Conservation (phyloP, 192 early-diverging fungal genomes). For the Spizellomyces sp. region DNA sequence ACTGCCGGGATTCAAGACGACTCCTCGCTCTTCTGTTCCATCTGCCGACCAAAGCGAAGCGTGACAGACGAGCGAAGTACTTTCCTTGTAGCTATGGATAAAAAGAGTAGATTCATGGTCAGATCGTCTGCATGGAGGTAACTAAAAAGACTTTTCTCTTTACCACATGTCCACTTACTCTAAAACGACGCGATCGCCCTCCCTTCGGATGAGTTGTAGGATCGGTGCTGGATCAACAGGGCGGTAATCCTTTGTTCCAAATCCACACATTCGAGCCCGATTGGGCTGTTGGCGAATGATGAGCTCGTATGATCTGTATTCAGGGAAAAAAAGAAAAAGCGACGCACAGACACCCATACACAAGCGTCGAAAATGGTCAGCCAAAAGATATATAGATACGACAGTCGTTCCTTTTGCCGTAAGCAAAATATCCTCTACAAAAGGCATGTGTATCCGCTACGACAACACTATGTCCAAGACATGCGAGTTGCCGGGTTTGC, state of each 20-base stretch:
- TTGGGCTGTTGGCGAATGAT: constrained; percentile 43
- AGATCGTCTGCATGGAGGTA: too few species aligned
- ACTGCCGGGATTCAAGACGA: constrained; percentile 29
- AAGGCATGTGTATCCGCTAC: too few species aligned
- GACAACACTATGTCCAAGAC: too few species aligned
- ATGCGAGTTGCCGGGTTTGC: too few species aligned
- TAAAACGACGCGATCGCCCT: background rate
- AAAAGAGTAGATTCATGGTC: background rate
- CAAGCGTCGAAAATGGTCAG: too few species aligned
- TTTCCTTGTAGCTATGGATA: constrained; percentile 1
- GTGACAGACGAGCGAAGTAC: constrained; percentile 33
- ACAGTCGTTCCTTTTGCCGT: too few species aligned
- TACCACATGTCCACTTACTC: background rate
- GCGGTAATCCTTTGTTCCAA: constrained; percentile 42
- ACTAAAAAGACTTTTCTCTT: too few species aligned
- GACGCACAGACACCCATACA: too few species aligned
- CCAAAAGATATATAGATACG: too few species aligned
- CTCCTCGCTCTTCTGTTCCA: constrained; percentile 32
- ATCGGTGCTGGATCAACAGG: constrained; percentile 44
- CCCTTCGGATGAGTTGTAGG: constrained; percentile 28
- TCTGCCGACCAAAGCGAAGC: constrained; percentile 36
- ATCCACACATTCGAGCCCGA: constrained; percentile 49
- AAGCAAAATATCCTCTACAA: too few species aligned
- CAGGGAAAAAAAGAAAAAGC: background rate
- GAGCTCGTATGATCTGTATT: constrained; percentile 16